Evolutionary conservation across 306 rosid species (phyloP), one percentile per base, ranked within the genome.

Genomic region (Inga leiocalycina): DNA sequence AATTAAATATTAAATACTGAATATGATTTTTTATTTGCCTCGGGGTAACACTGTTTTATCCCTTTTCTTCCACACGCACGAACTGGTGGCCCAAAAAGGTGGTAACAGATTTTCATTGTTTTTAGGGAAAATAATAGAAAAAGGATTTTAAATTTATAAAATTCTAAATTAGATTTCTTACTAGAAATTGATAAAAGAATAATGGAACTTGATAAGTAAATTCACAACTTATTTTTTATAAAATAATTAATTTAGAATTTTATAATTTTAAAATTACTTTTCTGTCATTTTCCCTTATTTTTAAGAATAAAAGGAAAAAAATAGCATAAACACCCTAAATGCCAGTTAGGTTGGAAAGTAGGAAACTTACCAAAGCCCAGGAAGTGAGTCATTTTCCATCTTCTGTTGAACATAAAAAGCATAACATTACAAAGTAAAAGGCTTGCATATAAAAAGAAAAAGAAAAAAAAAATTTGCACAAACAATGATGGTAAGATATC

Each of bases 401-500:
- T 80, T 84, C 44, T 48, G 76, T 76, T 70, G 61, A 66, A 59
- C 79, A 84, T 67, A n/a, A 71, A 86, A 91, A 80, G 84, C 65
- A 71, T 46, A 78, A 80, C 35, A 68, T 41, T 74, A 80, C 75
- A 83, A 81, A 80, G 52, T 61, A 84, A 81, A 76, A 77, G 75
- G 71, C 71, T 83, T 77, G 64, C 35, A 35, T 30, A 69, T 14
- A 44, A 64, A 64, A 30, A 13, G 41, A 11, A 65, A 65, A 65
- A 65, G 43, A 65, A 48, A 52, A 16, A 71, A 24, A 84, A 71
- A 27, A 27, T 27, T 87, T 81, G 88, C 88, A 85, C 91, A 89
- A 85, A 89, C 92, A 92, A 89, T 90, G 89, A 90, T 89, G 94
- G 84, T 83, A 85, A 76, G 83, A 85, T 87, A 87, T 83, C 82